phyloP scores from a whole-genome alignment of 495 filamentous ascomycete species.

The Hypoxylon perforatum region DNA sequence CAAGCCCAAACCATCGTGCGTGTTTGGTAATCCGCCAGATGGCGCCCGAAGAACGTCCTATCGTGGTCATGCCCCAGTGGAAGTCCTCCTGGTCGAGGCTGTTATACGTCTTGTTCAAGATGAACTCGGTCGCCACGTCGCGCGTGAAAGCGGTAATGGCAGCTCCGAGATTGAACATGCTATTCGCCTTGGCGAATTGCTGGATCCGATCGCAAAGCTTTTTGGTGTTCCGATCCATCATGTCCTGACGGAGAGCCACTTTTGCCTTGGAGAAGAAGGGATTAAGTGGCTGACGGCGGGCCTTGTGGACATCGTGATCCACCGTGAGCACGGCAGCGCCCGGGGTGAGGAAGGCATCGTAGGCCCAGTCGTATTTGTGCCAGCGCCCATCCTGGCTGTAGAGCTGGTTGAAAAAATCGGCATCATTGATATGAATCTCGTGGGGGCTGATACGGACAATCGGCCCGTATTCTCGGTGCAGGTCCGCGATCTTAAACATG shows the following conservation, averaged over 20 bases:
- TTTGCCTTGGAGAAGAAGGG: constrained; percentile 40
- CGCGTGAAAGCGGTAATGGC: constrained; percentile 40
- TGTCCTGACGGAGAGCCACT: constrained; percentile 15
- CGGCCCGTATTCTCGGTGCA: too few relatives aligned
- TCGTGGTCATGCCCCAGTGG: neutral
- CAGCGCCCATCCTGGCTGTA: too few relatives aligned
- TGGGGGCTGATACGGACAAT: too few relatives aligned
- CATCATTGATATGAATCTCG: too few relatives aligned
- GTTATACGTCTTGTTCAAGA: constrained; percentile 32
- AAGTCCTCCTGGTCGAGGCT: constrained; percentile 34
- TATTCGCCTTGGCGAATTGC: neutral
- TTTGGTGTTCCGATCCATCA: constrained; percentile 33
- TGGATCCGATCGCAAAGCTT: constrained; percentile 36
- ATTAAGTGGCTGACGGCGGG: constrained; percentile 18
- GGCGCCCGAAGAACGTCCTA: neutral
- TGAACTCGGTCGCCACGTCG: constrained; percentile 37
- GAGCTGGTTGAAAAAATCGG: too few relatives aligned
- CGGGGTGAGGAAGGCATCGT: too few relatives aligned
- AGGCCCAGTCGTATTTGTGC: too few relatives aligned
- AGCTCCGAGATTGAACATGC: constrained; percentile 38
- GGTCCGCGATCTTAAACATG: too few relatives aligned
- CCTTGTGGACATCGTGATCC: constrained; percentile 37
- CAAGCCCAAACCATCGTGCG: too few relatives aligned
- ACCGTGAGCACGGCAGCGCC: neutral
- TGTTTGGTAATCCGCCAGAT: neutral